A percentile compares a stretch with the other conserved stretches of the same genome.
These are phyloP conservation scores for Ceratocystis cacaofunesta DNA, from an alignment of 2,329 filamentous ascomycete species.

Conservation along the genomic window DNA sequence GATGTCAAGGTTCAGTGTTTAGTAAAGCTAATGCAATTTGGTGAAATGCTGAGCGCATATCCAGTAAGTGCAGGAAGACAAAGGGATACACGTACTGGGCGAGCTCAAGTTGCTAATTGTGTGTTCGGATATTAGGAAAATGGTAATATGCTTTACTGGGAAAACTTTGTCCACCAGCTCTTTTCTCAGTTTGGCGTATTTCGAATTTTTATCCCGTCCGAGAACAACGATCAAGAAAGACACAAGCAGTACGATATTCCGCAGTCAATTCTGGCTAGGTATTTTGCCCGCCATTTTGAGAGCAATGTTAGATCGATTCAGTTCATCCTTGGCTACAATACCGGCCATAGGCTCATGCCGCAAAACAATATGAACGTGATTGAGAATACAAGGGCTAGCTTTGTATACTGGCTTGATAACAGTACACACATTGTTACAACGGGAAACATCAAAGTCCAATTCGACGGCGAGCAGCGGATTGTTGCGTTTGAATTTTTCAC, in stretches of 20 bases:
- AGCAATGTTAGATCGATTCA: conserved; percentile 78
- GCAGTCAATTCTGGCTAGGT: conserved; percentile 66
- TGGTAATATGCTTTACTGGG: conserved; percentile 64
- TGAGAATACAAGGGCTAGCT: conserved; percentile 59
- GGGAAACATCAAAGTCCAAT: conserved; percentile 65
- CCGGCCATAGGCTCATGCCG: conserved; percentile 39
- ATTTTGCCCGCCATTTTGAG: conserved; percentile 78
- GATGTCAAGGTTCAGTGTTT: conserved; percentile 42
- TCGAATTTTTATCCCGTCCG: conserved; percentile 51
- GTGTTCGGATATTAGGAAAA: conserved; percentile 40
- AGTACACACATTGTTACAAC: conserved; percentile 67
- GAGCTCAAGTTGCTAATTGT: conserved; percentile 13
- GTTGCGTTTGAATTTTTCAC: conserved; percentile 74
- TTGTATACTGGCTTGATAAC: conserved; percentile 81
- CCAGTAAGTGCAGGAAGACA: conserved; percentile 28
- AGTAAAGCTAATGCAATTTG: conserved; percentile 46
- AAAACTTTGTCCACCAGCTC: conserved; percentile 61
- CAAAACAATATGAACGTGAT: conserved; percentile 53
- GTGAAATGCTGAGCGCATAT: conserved; percentile 46
- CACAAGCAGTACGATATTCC: conserved; percentile 80
- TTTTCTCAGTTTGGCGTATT: conserved; percentile 68
- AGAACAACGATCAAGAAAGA: conserved; percentile 39
- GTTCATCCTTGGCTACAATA: conserved; percentile 54
- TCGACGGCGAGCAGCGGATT: conserved; percentile 65
- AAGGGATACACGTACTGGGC: too few relatives aligned